phyloP scores from a whole-genome alignment of 202 grass and related monocot genomes.

The Miscanthus sacchariflorus region DNA sequence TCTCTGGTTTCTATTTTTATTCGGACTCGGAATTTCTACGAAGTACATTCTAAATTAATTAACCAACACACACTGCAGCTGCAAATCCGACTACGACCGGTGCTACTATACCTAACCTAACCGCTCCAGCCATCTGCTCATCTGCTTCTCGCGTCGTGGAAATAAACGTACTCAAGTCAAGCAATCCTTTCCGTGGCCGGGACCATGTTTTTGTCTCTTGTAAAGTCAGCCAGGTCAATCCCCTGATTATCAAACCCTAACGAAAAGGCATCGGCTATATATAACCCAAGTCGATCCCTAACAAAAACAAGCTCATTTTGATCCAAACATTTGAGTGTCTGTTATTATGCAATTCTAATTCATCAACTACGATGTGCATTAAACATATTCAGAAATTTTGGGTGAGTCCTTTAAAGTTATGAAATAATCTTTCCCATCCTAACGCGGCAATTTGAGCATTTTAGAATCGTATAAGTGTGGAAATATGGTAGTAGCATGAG shows the following conservation, averaged over 20 bases:
- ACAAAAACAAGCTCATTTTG: not conserved
- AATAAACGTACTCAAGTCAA: not conserved
- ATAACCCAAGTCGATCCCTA: not conserved
- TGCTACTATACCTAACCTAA: not conserved
- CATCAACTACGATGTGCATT: not conserved
- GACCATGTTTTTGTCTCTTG: not conserved
- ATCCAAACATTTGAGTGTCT: not conserved
- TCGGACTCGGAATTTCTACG: too few relatives aligned
- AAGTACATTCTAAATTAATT: not conserved
- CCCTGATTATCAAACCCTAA: not conserved
- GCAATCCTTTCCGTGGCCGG: not conserved
- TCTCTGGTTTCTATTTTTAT: not conserved
- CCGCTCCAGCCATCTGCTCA: not conserved
- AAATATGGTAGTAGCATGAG: not conserved
- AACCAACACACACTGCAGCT: not conserved
- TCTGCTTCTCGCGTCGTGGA: not conserved
- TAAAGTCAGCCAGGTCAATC: slow-evolving; percentile 5
- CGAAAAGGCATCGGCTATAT: not conserved
- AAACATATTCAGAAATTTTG: not conserved
- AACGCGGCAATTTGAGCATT: not conserved
- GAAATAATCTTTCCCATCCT: not conserved
- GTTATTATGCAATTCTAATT: not conserved
- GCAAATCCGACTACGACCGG: too few relatives aligned
- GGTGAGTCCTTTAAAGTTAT: not conserved
- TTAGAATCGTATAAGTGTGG: not conserved